phyloP scores from a whole-genome alignment of 192 early-diverging fungal genomes.

The Umbelopsis ramanniana region DNA sequence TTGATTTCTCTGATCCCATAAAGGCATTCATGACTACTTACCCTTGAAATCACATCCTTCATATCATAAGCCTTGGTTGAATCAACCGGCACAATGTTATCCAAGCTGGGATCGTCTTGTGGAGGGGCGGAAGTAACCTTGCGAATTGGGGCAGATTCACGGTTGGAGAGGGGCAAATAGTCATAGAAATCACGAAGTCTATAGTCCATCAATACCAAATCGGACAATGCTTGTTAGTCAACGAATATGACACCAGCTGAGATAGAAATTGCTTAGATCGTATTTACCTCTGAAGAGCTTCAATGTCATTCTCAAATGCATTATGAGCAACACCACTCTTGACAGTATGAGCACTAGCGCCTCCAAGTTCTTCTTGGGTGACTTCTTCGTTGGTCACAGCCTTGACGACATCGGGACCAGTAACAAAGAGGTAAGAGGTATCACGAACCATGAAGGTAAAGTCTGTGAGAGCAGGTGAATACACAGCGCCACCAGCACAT shows the following conservation, averaged over 20 bases:
- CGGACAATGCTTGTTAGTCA: conserved; percentile 17
- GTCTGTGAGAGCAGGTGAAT: conserved; percentile 96
- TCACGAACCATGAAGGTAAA: conserved; percentile 98
- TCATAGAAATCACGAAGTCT: conserved; percentile 83
- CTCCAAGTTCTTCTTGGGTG: conserved; percentile 94
- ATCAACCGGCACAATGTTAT: conserved; percentile 88
- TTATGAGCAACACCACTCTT: conserved; percentile 92
- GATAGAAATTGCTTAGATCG: background rate
- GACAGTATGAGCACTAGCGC: conserved; percentile 85
- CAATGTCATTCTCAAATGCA: conserved; percentile 94
- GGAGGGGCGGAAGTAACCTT: conserved; percentile 65
- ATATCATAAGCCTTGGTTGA: conserved; percentile 95
- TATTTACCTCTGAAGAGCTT: conserved; percentile 72
- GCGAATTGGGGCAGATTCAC: conserved; percentile 64
- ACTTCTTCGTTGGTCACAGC: conserved; percentile 94
- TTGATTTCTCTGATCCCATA: too few relatives aligned
- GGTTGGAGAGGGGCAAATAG: conserved; percentile 87
- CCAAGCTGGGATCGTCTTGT: conserved; percentile 78
- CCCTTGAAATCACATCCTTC: conserved; percentile 74
- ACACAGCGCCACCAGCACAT: conserved; percentile 96
- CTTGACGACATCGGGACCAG: conserved; percentile 96
- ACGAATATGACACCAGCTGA: background rate
- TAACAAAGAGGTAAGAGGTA: conserved; percentile 95
- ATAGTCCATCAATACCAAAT: background rate
- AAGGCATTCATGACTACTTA: conserved; percentile 12